These are phyloP conservation scores for Gonapodya prolifera DNA, from an alignment of 192 early-diverging fungal species.

Conservation along the genomic window DNA sequence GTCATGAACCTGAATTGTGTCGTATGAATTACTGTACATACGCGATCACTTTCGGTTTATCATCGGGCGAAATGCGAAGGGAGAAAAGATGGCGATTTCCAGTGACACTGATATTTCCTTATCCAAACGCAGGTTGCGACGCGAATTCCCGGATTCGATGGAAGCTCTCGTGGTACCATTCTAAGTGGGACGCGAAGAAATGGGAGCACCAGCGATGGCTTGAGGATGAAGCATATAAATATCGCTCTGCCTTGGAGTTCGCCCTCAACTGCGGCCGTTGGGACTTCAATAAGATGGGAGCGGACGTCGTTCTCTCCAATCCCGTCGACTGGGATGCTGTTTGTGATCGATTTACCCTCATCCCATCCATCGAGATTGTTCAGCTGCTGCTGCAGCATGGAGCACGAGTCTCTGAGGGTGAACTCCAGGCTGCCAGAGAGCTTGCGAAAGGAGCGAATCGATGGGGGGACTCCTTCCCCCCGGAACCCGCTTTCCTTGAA, in stretches of 20 bases:
- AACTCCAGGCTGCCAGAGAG: neutral
- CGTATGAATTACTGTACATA: too few relatives aligned
- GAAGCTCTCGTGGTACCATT: neutral
- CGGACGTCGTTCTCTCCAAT: neutral
- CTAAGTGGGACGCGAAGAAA: neutral
- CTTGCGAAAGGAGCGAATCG: neutral
- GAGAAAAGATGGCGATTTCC: too few relatives aligned
- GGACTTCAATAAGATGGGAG: neutral
- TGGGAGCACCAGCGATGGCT: neutral
- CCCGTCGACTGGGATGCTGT: neutral
- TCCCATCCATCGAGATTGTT: neutral
- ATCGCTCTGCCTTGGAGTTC: neutral
- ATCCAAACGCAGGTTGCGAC: neutral
- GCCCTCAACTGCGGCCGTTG: neutral
- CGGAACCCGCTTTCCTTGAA: neutral
- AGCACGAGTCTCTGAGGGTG: neutral
- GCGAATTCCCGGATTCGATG: neutral
- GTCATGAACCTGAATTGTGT: too few relatives aligned
- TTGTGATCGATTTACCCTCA: neutral
- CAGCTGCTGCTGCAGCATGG: neutral
- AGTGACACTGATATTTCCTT: too few relatives aligned
- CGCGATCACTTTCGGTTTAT: too few relatives aligned
- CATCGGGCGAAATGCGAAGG: too few relatives aligned
- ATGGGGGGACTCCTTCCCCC: neutral
- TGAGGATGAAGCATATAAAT: neutral